Base-by-base conservation (phyloP, 2,329 filamentous ascomycete species). In the Penicillium sp. region DNA sequence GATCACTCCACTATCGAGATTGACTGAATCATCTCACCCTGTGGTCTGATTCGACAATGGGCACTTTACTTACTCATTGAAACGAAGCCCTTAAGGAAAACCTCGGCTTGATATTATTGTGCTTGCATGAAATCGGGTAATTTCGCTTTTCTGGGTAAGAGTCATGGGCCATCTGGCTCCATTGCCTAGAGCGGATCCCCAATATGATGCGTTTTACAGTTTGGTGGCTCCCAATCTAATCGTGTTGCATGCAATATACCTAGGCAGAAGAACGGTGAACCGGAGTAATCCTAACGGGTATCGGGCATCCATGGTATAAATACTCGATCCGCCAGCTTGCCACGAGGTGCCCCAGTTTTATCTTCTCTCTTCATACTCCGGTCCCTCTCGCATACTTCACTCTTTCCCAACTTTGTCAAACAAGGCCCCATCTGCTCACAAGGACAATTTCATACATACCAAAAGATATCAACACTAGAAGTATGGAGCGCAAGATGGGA, bases 401-500 rank as follows among this genome's bases (percentile, higher is more conserved):
- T 15, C 9, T 32, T 29, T 40, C 29, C 26, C 24, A 2, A 44
- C 32, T 21, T 24, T 8, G 21, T 12, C 29, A 12, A 10, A 41
- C 1, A 32, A 39, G 8, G 41, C 33, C 37, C 50, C 35, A 38
- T n/a, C n/a, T 22, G 9, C 34, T 43, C 33, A 9, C 22, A 26
- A 22, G 28, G 4, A 10, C 1, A 15, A n/a, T 46, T 22, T 17
- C n/a, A 26, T 40, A 48, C 12, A 13, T 17, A 42, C 8, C 13
- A 32, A 13, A 15, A 46, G 7, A 12, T 12, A 32, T 22, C 28
- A 43, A 7, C 12, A 17, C 31, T 17, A 28, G 31, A 8, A 46
- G 21, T 8, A 60, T 62, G 59, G 57, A 62, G 13, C 52, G 50
- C 28, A 43, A 46, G 4, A 19, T 54, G 9, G 43, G 34, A 61